These are phyloP conservation scores for Exophiala spinifera DNA, from an alignment of 2,329 filamentous ascomycete genomes.

Conservation along the genomic window DNA sequence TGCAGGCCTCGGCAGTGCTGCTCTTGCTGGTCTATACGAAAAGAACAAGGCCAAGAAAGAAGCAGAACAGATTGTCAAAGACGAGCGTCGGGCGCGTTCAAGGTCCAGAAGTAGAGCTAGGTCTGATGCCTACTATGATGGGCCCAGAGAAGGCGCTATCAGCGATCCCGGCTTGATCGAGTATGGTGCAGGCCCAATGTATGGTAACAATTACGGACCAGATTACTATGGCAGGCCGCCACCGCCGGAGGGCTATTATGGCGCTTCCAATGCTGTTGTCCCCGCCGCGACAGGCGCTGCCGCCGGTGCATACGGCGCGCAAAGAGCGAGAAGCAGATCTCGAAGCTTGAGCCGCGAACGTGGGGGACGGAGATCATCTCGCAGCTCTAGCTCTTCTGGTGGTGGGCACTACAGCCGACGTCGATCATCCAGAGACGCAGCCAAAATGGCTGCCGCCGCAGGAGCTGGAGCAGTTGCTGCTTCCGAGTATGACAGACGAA, in stretches of 20 bases:
- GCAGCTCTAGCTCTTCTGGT: conserved; percentile 37
- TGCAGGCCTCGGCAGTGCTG: conserved; percentile 60
- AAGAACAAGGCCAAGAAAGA: conserved; percentile 59
- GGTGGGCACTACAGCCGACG: conserved; percentile 38
- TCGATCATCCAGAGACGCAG: conserved; percentile 42
- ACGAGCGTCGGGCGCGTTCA: conserved; percentile 32
- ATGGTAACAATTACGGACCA: conserved; percentile 50
- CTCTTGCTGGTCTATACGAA: conserved; percentile 61
- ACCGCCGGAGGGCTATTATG: conserved; percentile 40
- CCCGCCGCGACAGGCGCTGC: conserved; percentile 36
- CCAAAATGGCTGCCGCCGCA: conserved; percentile 56
- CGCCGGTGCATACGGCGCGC: conserved; percentile 30
- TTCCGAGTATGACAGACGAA: conserved; percentile 55
- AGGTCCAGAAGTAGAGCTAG: conserved; percentile 48
- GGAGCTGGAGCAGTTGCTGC: conserved; percentile 57
- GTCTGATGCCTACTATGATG: conserved; percentile 40
- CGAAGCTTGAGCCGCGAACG: conserved; percentile 43
- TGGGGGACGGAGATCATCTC: conserved; percentile 34
- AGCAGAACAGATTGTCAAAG: conserved; percentile 36
- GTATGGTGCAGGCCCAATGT: conserved; percentile 62
- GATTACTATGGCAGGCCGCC: conserved; percentile 46
- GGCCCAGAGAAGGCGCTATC: conserved; percentile 42
- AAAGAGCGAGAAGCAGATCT: conserved; percentile 44
- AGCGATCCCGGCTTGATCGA: conserved; percentile 57
- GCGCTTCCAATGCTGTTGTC: conserved; percentile 39